Evolutionary conservation across 768 basidiomycete species (phyloP), one percentile per base, ranked within the genome.

Genomic region (Lyophyllum semitale): DNA sequence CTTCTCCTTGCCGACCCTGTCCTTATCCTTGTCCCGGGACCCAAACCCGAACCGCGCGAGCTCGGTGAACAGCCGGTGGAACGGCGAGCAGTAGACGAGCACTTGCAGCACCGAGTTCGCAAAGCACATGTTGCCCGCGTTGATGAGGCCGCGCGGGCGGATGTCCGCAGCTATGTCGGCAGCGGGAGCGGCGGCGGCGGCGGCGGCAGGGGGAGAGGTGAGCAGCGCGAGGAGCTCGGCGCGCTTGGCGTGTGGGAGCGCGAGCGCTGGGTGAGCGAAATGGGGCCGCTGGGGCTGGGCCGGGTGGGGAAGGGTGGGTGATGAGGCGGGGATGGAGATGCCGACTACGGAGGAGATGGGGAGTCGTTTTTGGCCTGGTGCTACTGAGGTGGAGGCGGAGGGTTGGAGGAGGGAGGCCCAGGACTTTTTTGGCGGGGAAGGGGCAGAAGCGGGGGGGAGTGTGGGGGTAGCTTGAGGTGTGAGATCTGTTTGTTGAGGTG

Each of bases 91-190:
- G 70, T 94, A 96, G 0, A 95, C 82, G 26, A 99, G 78, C 1
- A 90, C 84, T 73, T 98, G 96, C 27, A 99, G 75, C 22, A 98
- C 91, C 0, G 94, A 86, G 64, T 98, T 99, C 26, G 95, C 95
- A 66, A 98, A 99, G 69, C 96, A 99, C 87, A 98, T 88, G 71
- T 99, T 99, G 0, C 96, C 95, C 2, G 84, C 89, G 71, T 99
- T 99, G 61, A 98, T 79, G 46, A 99, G 73, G 4, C 96, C 96
- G 13, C 95, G 79, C 0, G 92, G 84, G 7, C 78, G 75, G 30
- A 91, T 81, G 8, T 41, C 46, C 23, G 57, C 20, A 2, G 48
- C 46, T 17, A 43, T n/a, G 1, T 44, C 30, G 23, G 48, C 46
- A 30, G 56, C 22, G n/a, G n/a, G 17, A 18, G n/a, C 37, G 30